These are phyloP conservation scores for Aechmea fasciata DNA, from an alignment of 176 grass and related monocot species.

Conservation along the genomic window DNA sequence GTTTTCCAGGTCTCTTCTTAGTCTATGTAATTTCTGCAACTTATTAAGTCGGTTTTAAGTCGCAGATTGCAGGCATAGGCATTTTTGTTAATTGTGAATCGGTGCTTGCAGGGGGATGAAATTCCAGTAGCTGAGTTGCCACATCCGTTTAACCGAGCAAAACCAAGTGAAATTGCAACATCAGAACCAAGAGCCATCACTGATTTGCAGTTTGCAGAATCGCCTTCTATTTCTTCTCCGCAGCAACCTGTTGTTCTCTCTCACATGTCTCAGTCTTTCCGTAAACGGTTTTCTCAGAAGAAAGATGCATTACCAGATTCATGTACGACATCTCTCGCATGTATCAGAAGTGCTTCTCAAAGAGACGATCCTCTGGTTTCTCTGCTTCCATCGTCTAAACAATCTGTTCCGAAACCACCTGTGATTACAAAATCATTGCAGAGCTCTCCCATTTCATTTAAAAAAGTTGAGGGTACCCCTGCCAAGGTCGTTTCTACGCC, in stretches of 20 bases:
- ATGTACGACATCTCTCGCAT: not conserved
- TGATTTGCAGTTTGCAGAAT: not conserved
- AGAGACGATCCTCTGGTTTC: not conserved
- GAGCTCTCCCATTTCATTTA: conserved; percentile 10
- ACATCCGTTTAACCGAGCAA: conserved; percentile 48
- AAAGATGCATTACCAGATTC: conserved; percentile 1
- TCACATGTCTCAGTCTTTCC: conserved; percentile 53
- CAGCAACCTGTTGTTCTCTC: conserved; percentile 34
- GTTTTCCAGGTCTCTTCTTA: not conserved
- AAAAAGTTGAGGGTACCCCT: conserved; percentile 38
- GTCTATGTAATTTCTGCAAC: not conserved
- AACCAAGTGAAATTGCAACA: conserved; percentile 1
- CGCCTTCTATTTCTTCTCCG: conserved; percentile 1
- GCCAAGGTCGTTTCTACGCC: conserved; percentile 54
- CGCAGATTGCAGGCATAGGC: not conserved
- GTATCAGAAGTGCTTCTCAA: not conserved
- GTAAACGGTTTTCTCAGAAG: conserved; percentile 50
- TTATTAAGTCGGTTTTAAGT: not conserved
- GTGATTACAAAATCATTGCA: conserved; percentile 1
- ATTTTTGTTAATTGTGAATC: not conserved
- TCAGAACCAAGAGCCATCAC: conserved; percentile 4
- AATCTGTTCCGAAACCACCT: not conserved
- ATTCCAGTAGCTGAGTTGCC: conserved; percentile 69
- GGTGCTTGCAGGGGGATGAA: conserved; percentile 48
- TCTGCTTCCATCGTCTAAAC: conserved; percentile 4